A percentile compares a stretch with the other conserved stretches of the same genome.
phyloP scores from a whole-genome alignment of 352 stramenopile genomes.

The Phytophthora ohioensis region DNA sequence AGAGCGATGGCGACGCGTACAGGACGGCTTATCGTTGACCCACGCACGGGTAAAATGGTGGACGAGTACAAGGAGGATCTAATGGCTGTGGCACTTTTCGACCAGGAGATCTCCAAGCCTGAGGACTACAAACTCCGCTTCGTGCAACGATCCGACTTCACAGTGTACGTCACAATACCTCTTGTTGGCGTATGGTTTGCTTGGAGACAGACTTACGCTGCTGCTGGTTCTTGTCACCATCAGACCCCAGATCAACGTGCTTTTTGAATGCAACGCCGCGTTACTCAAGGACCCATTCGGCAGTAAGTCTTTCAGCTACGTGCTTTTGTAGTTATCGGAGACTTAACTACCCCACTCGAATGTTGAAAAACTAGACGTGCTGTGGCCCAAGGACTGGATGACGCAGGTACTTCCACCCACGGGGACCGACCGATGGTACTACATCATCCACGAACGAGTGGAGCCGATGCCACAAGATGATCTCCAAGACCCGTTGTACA shows the following conservation, averaged over 20 bases:
- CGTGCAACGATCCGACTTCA: slow-evolving; percentile 68
- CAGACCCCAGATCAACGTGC: slow-evolving; percentile 62
- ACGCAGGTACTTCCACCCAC: slow-evolving; percentile 60
- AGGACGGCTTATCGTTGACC: slow-evolving; percentile 62
- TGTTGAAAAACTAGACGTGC: slow-evolving; percentile 51
- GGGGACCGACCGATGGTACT: slow-evolving; percentile 70
- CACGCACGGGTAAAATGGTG: slow-evolving; percentile 65
- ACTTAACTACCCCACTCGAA: not conserved
- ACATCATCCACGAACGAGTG: slow-evolving; percentile 72
- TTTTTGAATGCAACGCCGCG: slow-evolving; percentile 73
- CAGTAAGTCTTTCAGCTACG: slow-evolving; percentile 40
- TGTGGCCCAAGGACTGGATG: slow-evolving; percentile 83
- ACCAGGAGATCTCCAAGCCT: slow-evolving; percentile 47
- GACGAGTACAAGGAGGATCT: slow-evolving; percentile 76
- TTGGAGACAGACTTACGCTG: not conserved
- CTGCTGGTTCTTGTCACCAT: not conserved
- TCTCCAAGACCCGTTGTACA: slow-evolving; percentile 65
- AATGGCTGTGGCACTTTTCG: slow-evolving; percentile 68
- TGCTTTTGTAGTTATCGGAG: no score
- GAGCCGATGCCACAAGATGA: slow-evolving; percentile 70
- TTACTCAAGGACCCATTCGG: slow-evolving; percentile 72
- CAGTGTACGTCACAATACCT: slow-evolving; percentile 44
- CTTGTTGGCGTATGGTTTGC: not conserved
- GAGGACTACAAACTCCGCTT: slow-evolving; percentile 54
- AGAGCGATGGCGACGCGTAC: slow-evolving; percentile 62